Conservation (phyloP, 169 alveolate species). For the Sarcocystis neurona region DNA sequence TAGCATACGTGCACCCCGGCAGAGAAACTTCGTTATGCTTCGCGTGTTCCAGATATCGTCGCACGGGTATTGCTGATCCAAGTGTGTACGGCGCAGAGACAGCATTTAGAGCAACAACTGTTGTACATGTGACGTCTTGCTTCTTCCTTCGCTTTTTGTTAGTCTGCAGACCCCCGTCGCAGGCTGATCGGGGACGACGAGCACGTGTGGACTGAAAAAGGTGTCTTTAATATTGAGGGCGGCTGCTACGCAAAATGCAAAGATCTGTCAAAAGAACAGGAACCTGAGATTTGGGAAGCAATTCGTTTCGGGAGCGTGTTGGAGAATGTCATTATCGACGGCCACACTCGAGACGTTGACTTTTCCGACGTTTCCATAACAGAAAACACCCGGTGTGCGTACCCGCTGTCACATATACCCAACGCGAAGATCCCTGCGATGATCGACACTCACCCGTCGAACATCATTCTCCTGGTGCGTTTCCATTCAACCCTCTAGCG, state of each 20-base stretch:
- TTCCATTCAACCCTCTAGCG: background rate
- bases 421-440: conserved; percentile 92
- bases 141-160: background rate
- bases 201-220: conserved; percentile 96
- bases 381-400: conserved; percentile 88
- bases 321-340: conserved; percentile 89
- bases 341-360: conserved; percentile 86
- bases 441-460: conserved; percentile 92
- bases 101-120: background rate
- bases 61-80: no score
- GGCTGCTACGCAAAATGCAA: conserved; percentile 88
- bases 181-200: conserved; percentile 96
- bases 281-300: conserved; percentile 96
- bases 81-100: no score
- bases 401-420: conserved; percentile 92
- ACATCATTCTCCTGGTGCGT: conserved; percentile 88
- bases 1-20: no score
- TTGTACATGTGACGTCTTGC: background rate
- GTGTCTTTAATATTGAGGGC: conserved; percentile 97
- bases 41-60: no score
- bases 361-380: conserved; percentile 88
- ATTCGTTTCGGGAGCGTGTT: conserved; percentile 77
- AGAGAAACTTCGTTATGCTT: no score
- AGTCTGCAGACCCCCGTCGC: conserved; percentile 93
- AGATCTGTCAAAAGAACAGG: conserved; percentile 79